Evolutionary conservation across 148 eudicot species (phyloP), one percentile per base, ranked within the genome.

Genomic region (Spergularia marina): DNA sequence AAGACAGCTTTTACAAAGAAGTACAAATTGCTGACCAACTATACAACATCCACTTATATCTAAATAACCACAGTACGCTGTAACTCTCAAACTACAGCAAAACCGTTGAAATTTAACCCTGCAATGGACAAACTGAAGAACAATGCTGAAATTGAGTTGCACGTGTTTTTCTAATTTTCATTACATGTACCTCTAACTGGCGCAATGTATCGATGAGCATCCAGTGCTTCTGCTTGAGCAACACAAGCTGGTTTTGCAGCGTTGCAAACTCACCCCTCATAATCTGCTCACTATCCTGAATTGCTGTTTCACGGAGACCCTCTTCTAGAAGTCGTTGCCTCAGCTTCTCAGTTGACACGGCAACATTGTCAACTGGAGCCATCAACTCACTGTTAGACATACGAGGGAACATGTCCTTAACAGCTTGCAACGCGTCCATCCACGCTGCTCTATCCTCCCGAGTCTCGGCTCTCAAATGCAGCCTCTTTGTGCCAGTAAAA

Each of bases 391-490:
- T 87, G 80, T 87, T 92, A 53, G 97, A 90, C 81, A 91, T 85
- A 25, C 97, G 83, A 34, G 98, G 98, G 74, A 91, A 93, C 97
- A 93, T 84, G 73, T 91, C 94, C 78, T 91, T 91, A 39, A 91
- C 91, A 68, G 91, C 94, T 78, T 87, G 90, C 86, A 93, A 82
- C 18, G 97, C 94, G 67, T 93, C 94, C 84, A 91, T 73, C 98
- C 98, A 93, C 12, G 90, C 77, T 25, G 81, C 76, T 68, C 92
- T 80, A 80, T 93, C 98, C 16, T 91, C 97, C 62, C 85, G 82
- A 30, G 89, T 84, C 40, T 93, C 97, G 21, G 98, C 91, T 76
- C 94, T 88, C 73, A 93, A 75, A 80, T 91, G 98, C 81, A 93
- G 87, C 83, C 88, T 91, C 85, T 91, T 93, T 40, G 97, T 93